These are phyloP conservation scores for Cyberlindnera maritima DNA, from an alignment of 805 yeast species.

Conservation along the genomic window DNA sequence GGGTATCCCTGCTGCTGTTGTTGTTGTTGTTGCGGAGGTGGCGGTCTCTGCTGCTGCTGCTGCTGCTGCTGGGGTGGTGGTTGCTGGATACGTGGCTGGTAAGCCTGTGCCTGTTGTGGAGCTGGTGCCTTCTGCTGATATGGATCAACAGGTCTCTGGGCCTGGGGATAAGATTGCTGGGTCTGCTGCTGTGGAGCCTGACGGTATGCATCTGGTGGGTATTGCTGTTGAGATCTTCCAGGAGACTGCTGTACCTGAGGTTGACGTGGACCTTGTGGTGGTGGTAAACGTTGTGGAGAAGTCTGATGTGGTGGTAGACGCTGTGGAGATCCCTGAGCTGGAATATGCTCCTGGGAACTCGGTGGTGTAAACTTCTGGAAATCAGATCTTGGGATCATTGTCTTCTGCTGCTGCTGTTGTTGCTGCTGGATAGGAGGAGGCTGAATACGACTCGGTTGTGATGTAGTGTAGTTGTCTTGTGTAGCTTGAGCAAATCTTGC, in stretches of 20 bases:
- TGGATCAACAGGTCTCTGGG: not conserved
- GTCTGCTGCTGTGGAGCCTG: constrained; percentile 3
- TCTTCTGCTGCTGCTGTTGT: constrained; percentile 12
- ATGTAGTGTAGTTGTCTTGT: not conserved
- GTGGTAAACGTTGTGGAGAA: constrained; percentile 7
- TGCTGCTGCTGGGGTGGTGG: constrained; percentile 9
- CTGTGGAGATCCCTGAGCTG: constrained; percentile 7
- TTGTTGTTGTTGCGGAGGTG: too few species aligned
- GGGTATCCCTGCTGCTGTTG: constrained; percentile 7
- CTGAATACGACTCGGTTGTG: constrained; percentile 5
- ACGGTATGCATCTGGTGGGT: constrained; percentile 6
- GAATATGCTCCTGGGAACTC: constrained; percentile 18
- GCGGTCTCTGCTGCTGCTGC: constrained; percentile 5
- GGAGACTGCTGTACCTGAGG: constrained; percentile 9
- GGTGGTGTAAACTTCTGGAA: constrained; percentile 24
- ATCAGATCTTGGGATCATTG: constrained; percentile 22
- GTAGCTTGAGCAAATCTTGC: constrained; percentile 9
- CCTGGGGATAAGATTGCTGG: too few species aligned
- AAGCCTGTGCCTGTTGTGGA: not conserved
- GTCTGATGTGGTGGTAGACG: constrained; percentile 4
- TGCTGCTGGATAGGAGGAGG: not conserved
- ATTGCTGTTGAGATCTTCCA: constrained; percentile 1
- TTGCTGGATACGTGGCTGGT: constrained; percentile 2
- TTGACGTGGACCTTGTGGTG: constrained; percentile 13
- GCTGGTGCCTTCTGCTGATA: constrained; percentile 2